These are phyloP conservation scores for Rhizoclosmatium sp. DNA, from an alignment of 192 early-diverging fungal genomes.

Conservation along the genomic window DNA sequence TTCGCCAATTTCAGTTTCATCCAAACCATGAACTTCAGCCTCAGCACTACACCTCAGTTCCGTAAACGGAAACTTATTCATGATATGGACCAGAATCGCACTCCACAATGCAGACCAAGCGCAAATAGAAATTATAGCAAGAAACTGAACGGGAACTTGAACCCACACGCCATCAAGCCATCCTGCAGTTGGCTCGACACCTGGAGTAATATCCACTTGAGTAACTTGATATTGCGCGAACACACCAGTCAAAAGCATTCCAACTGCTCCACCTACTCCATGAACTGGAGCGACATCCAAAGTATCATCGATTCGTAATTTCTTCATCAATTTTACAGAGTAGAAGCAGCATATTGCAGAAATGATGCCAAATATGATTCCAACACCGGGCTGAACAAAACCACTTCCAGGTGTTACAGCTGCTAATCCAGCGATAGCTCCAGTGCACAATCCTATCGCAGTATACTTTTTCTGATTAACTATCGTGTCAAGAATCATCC, in stretches of 20 bases:
- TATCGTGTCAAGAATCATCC: slow-evolving; percentile 70
- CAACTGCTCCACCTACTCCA: slow-evolving; percentile 74
- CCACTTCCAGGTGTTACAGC: slow-evolving; percentile 83
- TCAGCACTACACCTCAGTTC: neutral
- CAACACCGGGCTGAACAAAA: slow-evolving; percentile 71
- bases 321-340: slow-evolving; percentile 69
- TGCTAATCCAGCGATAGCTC: slow-evolving; percentile 84
- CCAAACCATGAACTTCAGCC: neutral
- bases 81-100: slow-evolving; percentile 67
- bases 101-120: slow-evolving; percentile 81
- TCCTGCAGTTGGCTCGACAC: slow-evolving; percentile 66
- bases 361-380: slow-evolving; percentile 76
- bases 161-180: slow-evolving; percentile 81
- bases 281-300: slow-evolving; percentile 56
- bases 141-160: slow-evolving; percentile 78
- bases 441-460: slow-evolving; percentile 83
- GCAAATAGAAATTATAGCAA: slow-evolving; percentile 70
- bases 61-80: slow-evolving; percentile 74
- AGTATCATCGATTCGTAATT: slow-evolving; percentile 75
- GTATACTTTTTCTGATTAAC: slow-evolving; percentile 73
- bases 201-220: slow-evolving; percentile 60
- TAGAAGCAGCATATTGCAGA: slow-evolving; percentile 68
- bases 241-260: slow-evolving; percentile 88
- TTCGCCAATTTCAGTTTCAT: neutral
- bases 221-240: slow-evolving; percentile 86